These are phyloP conservation scores for Pythium vanterpoolii DNA, from an alignment of 352 stramenopile genomes.

Conservation along the genomic window DNA sequence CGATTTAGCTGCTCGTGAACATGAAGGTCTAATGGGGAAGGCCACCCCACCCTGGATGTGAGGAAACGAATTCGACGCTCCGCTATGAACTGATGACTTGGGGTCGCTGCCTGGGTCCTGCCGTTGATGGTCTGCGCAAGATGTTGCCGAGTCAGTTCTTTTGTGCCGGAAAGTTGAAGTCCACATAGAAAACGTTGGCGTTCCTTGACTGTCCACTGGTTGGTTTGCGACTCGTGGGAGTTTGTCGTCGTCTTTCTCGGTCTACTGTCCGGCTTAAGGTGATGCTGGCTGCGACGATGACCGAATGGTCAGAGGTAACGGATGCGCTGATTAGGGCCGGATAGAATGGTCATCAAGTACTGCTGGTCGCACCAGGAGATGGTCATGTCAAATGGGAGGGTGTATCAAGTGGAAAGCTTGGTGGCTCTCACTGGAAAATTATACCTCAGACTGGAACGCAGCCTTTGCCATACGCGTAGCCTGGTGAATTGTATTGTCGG, in stretches of 20 bases:
- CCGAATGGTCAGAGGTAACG: neutral
- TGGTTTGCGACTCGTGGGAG: neutral
- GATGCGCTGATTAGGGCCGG: neutral
- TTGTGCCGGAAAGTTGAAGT: slow-evolving; percentile 49
- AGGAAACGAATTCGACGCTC: neutral
- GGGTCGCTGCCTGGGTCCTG: neutral
- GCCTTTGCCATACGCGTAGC: too few species aligned
- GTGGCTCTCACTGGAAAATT: neutral
- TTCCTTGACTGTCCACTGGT: slow-evolving; percentile 1
- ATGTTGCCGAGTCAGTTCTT: slow-evolving; percentile 30
- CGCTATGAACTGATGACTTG: neutral
- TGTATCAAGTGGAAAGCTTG: neutral
- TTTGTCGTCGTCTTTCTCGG: neutral
- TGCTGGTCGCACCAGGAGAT: slow-evolving; percentile 15
- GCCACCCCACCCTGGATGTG: neutral
- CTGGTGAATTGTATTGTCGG: too few species aligned
- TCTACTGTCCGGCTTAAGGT: neutral
- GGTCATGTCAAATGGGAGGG: slow-evolving; percentile 13
- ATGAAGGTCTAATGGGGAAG: neutral
- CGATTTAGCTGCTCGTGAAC: neutral
- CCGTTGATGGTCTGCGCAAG: neutral
- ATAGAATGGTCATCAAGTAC: slow-evolving; percentile 2
- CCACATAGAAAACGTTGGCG: slow-evolving; percentile 37
- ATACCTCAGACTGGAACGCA: neutral
- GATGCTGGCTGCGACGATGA: neutral